Evolutionary conservation across 2,329 filamentous ascomycete species (phyloP).

Genomic region (Xylariales sp.): DNA sequence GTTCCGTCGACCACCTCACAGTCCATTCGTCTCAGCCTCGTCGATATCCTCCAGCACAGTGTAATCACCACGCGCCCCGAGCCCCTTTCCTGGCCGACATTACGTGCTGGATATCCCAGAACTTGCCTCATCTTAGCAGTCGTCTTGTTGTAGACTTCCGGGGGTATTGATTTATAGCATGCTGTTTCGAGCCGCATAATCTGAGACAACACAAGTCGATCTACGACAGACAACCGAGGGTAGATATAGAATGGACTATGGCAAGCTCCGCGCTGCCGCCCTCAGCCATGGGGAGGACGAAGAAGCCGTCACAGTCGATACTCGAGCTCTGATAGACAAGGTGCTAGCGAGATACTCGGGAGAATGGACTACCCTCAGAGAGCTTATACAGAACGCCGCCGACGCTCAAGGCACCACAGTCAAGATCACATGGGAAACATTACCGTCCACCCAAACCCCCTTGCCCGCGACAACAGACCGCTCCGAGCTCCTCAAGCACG

Average conservation of each 20-base stretch:
- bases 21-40: too few species aligned
- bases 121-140: too few species aligned
- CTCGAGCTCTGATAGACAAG: constrained; percentile 93
- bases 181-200: too few species aligned
- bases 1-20: too few species aligned
- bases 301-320: constrained; percentile 97
- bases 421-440: constrained; percentile 85
- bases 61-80: too few species aligned
- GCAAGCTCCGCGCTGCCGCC: constrained; percentile 78
- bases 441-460: constrained; percentile 75
- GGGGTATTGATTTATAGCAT: too few species aligned
- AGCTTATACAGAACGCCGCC: constrained; percentile 97
- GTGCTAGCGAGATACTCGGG: constrained; percentile 94
- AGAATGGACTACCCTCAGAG: constrained; percentile 85
- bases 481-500: constrained; percentile 74
- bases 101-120: too few species aligned
- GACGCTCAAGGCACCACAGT: constrained; percentile 90
- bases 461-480: constrained; percentile 60
- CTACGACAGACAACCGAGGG: too few species aligned
- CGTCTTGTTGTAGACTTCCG: too few species aligned
- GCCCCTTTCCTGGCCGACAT: too few species aligned
- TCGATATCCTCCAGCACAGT: too few species aligned
- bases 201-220: too few species aligned
- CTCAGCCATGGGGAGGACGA: constrained; percentile 84
- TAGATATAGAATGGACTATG: constrained; percentile 74